Evolutionary conservation across 352 stramenopile genomes (phyloP), one percentile per base, ranked within the genome.

Genomic region (Phytophthora fragariae): DNA sequence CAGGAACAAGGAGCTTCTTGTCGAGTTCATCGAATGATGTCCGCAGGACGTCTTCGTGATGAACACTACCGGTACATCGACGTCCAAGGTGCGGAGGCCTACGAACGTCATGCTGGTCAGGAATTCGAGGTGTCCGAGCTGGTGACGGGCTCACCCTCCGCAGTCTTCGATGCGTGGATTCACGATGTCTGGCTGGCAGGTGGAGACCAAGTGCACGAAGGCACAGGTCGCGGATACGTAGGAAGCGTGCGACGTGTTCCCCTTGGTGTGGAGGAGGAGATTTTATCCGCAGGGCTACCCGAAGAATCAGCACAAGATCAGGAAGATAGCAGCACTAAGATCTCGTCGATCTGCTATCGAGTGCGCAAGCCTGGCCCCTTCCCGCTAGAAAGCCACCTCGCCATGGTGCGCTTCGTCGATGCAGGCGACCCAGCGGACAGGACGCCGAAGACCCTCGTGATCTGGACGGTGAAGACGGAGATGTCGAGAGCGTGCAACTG

Each of bases 161-260:
- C 85, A 1, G 79, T 82, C 19, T 89, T 91, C 14, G 79, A 90
- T 41, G 72, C 63, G 31, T 93, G 85, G 84, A 63, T 92, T 53
- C 54, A 70, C n/a, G 35, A 81, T 27, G 79, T 84, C 15, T 93
- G 85, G 85, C 19, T 82, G 2, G 63, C 58, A 39, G 68, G 70
- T 7, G 56, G 76, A 11, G 59, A 80, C 11, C 78, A 87, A 57
- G 10, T 85, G 0, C 66, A 70, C 5, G 64, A 83, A 39, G 85
- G 85, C 7, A 39, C 17, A 1, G 85, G 84, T 0, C 79, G 80
- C 35, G 83, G 83, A 1, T 69, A 73, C 58, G 65, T 84, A 10
- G 85, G 85, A 19, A 78, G 86, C 49, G 63, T 79, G 35, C 84
- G 83, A 7, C 57, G 70, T 11, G 74, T 91, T n/a, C 75, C 76